These are phyloP conservation scores for Micractinium conductrix DNA, from an alignment of 139 green algal species.

Conservation along the genomic window DNA sequence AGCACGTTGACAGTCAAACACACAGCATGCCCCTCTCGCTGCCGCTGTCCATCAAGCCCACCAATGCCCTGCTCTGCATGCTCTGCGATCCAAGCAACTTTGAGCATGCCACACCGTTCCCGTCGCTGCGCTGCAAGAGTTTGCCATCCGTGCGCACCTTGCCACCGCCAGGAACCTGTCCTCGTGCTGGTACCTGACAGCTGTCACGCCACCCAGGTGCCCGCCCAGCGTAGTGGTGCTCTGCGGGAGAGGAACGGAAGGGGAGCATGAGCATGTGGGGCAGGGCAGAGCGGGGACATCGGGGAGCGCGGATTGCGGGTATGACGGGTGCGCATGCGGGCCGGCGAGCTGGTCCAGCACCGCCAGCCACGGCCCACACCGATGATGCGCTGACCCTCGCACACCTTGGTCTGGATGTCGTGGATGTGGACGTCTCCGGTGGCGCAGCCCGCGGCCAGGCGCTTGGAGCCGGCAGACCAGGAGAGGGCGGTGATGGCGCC, in stretches of 20 bases:
- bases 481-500: constrained; percentile 33
- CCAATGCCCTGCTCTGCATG: background rate
- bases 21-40: background rate
- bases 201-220: constrained; percentile 13
- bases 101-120: background rate
- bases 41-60: background rate
- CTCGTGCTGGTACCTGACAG: constrained; percentile 37
- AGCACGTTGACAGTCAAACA: too few relatives aligned
- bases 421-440: constrained; percentile 29
- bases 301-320: too few relatives aligned
- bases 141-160: background rate
- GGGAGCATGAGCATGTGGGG: background rate
- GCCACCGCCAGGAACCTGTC: constrained; percentile 42
- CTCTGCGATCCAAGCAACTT: background rate
- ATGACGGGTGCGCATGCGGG: background rate
- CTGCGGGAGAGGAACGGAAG: background rate
- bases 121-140: background rate
- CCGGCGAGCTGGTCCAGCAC: too few relatives aligned
- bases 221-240: background rate
- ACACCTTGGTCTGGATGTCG: constrained; percentile 42
- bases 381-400: too few relatives aligned
- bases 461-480: constrained; percentile 49
- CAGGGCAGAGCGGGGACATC: background rate
- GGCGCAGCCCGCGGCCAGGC: constrained; percentile 33
- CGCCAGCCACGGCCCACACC: background rate